A percentile compares a stretch with the other conserved stretches of the same genome.
phyloP scores from a whole-genome alignment of 2,329 filamentous ascomycete species.

The Sporothrix luriei region DNA sequence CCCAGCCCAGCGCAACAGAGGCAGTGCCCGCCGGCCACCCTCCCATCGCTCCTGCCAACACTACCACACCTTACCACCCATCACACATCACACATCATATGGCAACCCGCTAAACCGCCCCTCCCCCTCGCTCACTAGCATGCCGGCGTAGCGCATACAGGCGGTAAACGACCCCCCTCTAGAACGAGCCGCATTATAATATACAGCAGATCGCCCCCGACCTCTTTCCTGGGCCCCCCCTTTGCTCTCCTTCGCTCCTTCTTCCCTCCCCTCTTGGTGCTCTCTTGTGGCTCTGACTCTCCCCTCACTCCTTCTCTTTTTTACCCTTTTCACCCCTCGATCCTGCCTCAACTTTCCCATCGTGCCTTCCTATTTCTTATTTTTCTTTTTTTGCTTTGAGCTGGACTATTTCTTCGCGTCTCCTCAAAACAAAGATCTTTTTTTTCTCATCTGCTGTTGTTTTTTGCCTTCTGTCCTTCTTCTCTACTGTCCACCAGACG shows the following conservation, averaged over 20 bases:
- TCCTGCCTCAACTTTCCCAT: constrained; percentile 17
- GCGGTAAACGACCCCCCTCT: neutral
- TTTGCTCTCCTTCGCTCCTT: constrained; percentile 17
- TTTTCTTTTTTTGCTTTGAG: neutral
- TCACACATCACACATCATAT: constrained; percentile 14
- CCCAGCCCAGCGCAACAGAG: constrained; percentile 11
- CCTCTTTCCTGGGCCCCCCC: constrained; percentile 21
- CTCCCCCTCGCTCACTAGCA: constrained; percentile 21
- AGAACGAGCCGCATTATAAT: constrained; percentile 24
- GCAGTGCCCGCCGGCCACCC: constrained; percentile 16
- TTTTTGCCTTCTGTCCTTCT: neutral
- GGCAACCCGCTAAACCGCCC: constrained; percentile 18
- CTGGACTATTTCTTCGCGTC: constrained; percentile 8
- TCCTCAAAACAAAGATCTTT: neutral
- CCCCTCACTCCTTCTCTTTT: constrained; percentile 7
- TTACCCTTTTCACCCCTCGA: constrained; percentile 7
- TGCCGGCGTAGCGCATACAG: constrained; percentile 20
- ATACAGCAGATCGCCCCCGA: constrained; percentile 33
- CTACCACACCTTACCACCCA: neutral
- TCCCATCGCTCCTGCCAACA: constrained; percentile 22
- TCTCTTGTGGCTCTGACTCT: neutral
- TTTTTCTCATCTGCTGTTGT: neutral
- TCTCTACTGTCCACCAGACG: neutral
- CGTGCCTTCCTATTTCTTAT: constrained; percentile 26
- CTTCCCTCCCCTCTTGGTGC: neutral